These are phyloP conservation scores for Leptosphaerulina australis DNA, from an alignment of 2,329 filamentous ascomycete species.

Conservation along the genomic window DNA sequence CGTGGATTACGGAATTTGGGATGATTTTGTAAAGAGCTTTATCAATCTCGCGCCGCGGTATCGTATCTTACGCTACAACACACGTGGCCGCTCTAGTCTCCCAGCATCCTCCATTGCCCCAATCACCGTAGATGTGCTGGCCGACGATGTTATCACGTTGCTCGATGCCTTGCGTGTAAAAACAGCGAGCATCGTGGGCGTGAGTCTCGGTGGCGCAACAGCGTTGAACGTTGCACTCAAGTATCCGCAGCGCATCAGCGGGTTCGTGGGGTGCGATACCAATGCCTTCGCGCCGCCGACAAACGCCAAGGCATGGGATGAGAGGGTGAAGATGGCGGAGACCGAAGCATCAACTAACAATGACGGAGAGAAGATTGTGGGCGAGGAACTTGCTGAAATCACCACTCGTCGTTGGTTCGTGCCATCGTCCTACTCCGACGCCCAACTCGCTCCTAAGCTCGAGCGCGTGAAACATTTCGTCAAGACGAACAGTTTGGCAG, in stretches of 20 bases:
- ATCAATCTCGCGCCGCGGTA: conserved; percentile 63
- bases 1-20: conserved; percentile 81
- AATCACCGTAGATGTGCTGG: conserved; percentile 66
- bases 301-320: conserved; percentile 80
- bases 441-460: conserved; percentile 57
- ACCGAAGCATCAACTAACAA: conserved; percentile 51
- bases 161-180: conserved; percentile 72
- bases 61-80: conserved; percentile 77
- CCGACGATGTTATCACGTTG: conserved; percentile 69
- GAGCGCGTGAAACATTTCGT: conserved; percentile 72
- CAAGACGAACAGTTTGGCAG: conserved; percentile 69
- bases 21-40: conserved; percentile 70
- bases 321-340: conserved; percentile 73
- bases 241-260: conserved; percentile 63
- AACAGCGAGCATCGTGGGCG: conserved; percentile 72
- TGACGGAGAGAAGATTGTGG: conserved; percentile 62
- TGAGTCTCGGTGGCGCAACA: conserved; percentile 82
- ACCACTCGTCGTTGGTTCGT: conserved; percentile 81
- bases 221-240: conserved; percentile 73
- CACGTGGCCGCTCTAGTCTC: conserved; percentile 68
- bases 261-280: conserved; percentile 78
- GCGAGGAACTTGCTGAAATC: conserved; percentile 66
- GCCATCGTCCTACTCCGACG: conserved; percentile 61
- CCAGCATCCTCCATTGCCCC: conserved; percentile 51
- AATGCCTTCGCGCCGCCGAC: conserved; percentile 73